These are phyloP conservation scores for Exophiala lecanii-corni DNA, from an alignment of 2,329 filamentous ascomycete species.

Conservation along the genomic window DNA sequence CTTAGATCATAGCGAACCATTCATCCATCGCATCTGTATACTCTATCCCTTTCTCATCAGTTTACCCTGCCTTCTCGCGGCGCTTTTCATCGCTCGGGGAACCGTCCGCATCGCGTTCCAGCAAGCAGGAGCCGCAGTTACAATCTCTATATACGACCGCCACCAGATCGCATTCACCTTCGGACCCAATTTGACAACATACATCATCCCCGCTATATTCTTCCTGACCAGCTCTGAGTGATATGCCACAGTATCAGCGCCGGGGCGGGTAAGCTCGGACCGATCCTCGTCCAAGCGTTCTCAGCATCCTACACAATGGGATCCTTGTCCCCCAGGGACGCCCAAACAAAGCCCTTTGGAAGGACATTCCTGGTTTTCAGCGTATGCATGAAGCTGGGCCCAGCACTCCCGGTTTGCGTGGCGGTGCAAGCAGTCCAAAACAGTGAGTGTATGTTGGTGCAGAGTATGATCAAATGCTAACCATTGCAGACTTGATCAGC, in stretches of 20 bases:
- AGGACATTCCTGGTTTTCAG: slow-evolving; percentile 40
- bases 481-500: slow-evolving; percentile 15
- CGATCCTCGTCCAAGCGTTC: slow-evolving; percentile 40
- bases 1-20: too few relatives aligned
- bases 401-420: slow-evolving; percentile 22
- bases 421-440: slow-evolving; percentile 23
- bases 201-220: slow-evolving; percentile 51
- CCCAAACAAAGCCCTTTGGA: slow-evolving; percentile 36
- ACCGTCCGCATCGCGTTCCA: slow-evolving; percentile 39
- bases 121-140: slow-evolving; percentile 31
- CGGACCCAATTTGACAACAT: slow-evolving; percentile 39
- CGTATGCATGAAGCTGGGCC: slow-evolving; percentile 39
- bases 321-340: slow-evolving; percentile 28
- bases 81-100: slow-evolving; percentile 41
- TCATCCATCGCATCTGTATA: too few relatives aligned
- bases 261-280: slow-evolving; percentile 51
- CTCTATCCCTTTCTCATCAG: too few relatives aligned
- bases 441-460: too few relatives aligned
- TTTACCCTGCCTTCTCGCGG: too few relatives aligned
- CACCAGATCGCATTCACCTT: slow-evolving; percentile 48
- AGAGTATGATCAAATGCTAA: too few relatives aligned
- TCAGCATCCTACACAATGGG: slow-evolving; percentile 39
- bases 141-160: slow-evolving; percentile 41
- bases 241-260: slow-evolving; percentile 52
- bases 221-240: slow-evolving; percentile 53